Evolutionary conservation across 805 yeast species (phyloP), one percentile per base, ranked within the genome.

Genomic region (Scheffersomyces stipitis): DNA sequence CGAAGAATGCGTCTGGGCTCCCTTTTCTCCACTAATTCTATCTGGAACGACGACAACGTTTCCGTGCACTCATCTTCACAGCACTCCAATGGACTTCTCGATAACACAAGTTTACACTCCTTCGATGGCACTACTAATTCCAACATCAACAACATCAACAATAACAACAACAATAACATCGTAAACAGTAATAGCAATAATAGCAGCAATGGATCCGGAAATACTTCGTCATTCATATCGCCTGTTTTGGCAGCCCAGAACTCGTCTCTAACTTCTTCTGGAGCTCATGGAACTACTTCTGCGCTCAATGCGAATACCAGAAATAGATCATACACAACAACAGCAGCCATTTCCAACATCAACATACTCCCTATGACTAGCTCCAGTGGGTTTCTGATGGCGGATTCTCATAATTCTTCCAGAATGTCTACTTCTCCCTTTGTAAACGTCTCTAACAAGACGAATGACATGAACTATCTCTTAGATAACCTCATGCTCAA

Each of bases 1-100:
- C 57, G 67, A 22, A 60, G 85, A 45, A 58, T 75, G 44, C 69
- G 86, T 36, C 78, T 83, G 1, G 79, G 81, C 4, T 77, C 83
- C 1, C 59, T 79, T 31, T 67, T 75, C 44, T 62, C 69, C 17
- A 60, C 70, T 3, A 58, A 66, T 43, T 76, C 83, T 27, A 79
- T 80, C 36, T 80, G 86, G 86, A 75, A 76, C 43, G 80, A 74
- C 48, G 76, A 71, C 31, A 46, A 52, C 24, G 35, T 49, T 2
- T 47, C 57, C 10, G 34, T 33, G 12, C 56, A 46, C 28, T 43
- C 51, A 4, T 44, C 46, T 7, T 40, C 45, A 6, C 41, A 46
- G n/a, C 44, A 39, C 15, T 32, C 35, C 26, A 20, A 42, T 12
- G 37, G 33, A 4, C 18, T 52, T 7, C 29, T 51, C 28, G 58